Evolutionary conservation across 345 rosid species (phyloP), one percentile per base, ranked within the genome.

Genomic region (Boechera stricta): DNA sequence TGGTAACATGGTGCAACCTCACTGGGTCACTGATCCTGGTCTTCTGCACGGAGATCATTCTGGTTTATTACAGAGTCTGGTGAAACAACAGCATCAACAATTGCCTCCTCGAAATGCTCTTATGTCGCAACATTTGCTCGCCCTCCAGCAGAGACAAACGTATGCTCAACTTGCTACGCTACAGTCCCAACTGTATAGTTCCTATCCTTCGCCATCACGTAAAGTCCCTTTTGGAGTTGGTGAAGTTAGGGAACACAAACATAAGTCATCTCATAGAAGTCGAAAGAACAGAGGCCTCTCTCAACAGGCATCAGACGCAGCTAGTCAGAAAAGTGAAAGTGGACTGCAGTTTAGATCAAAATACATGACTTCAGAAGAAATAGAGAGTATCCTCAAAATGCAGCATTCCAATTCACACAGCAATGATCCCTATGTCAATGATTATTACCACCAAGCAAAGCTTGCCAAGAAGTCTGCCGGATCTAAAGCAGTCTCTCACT

Each of bases 371-470:
- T 76, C 91, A 55, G 97, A 96, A 74, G 99, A 96, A 78, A 92
- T 96, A 10, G 99, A 92, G 84, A 89, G 93, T 79, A 88, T 96
- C 61, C 87, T 96, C 68, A 96, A 90, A 82, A 91, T 96, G 94
- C 99, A 96, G 92, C 98, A 89, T 79, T 87, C 93, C 18, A 82
- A 96, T 35, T 85, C 91, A 4, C 99, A 96, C 80, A 82, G 90
- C 84, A 96, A 78, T 76, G 99, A 96, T 74, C 94, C 93, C 2
- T 96, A 96, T 58, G 66, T 91, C 53, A 91, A 91, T 82, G 99
- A 96, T 77, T 96, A 93, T 80, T 96, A 96, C 82, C 97, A 93
- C 77, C 99, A 89, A 82, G 99, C 99, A 74, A 78, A 85, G 53
- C 91, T 96, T 74, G 92, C 93, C 35, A 88, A 87, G 81, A 87